These are phyloP conservation scores for Penicillium sp. DNA, from an alignment of 2,329 filamentous ascomycete species.

Conservation along the genomic window DNA sequence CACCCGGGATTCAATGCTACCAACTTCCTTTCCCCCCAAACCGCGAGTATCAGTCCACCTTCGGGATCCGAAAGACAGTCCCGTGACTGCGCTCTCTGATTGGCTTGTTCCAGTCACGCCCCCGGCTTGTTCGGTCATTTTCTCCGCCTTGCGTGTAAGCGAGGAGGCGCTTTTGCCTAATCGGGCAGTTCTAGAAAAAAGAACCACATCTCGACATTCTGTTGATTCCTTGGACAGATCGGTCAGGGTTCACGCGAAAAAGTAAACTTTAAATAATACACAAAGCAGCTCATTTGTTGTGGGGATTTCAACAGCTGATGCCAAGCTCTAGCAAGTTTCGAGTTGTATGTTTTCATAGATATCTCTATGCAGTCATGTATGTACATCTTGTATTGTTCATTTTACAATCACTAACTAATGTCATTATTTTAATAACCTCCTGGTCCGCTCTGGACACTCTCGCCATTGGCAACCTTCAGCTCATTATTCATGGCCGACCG, in stretches of 20 bases:
- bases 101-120: conserved; percentile 1
- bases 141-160: conserved; percentile 16
- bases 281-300: too few species aligned
- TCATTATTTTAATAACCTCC: conserved; percentile 18
- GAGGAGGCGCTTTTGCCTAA: conserved; percentile 10
- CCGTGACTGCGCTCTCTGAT: not conserved
- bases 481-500: conserved; percentile 38
- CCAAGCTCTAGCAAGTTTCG: too few species aligned
- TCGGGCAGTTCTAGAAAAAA: conserved; percentile 12
- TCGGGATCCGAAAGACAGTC: not conserved
- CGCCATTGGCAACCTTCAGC: conserved; percentile 36
- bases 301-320: too few species aligned
- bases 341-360: too few species aligned
- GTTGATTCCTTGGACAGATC: too few species aligned
- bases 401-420: not conserved
- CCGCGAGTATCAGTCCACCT: too few species aligned
- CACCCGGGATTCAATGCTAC: too few species aligned
- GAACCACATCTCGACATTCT: too few species aligned
- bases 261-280: too few species aligned
- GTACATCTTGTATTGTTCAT: not conserved
- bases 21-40: too few species aligned
- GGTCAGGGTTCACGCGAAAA: too few species aligned
- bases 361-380: not conserved
- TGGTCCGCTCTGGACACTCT: conserved; percentile 10
- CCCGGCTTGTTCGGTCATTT: conserved; percentile 9